Evolutionary conservation across 2,329 filamentous ascomycete species (phyloP).

Genomic region (Fusarium nurragi): DNA sequence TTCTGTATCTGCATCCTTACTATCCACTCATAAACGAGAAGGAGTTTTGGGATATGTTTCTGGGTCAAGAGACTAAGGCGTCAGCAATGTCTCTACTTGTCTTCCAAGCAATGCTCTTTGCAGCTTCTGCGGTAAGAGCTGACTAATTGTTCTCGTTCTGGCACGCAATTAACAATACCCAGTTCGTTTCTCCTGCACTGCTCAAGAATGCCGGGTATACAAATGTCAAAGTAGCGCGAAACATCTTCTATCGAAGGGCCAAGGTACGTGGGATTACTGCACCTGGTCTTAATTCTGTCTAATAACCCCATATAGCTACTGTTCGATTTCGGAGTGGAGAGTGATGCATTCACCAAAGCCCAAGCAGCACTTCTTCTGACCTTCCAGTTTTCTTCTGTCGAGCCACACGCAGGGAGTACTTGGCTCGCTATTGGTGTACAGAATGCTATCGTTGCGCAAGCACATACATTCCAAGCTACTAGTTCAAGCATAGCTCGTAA

Average conservation of each 20-base stretch:
- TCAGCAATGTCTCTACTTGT: slow-evolving; percentile 17
- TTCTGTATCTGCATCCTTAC: slow-evolving; percentile 28
- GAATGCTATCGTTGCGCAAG: slow-evolving; percentile 28
- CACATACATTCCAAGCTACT: slow-evolving; percentile 19
- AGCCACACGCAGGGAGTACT: slow-evolving; percentile 29
- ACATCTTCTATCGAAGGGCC: slow-evolving; percentile 30
- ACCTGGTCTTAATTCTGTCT: background rate
- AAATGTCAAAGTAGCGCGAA: slow-evolving; percentile 27
- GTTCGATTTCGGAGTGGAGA: slow-evolving; percentile 25
- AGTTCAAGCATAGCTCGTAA: background rate
- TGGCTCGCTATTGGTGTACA: slow-evolving; percentile 31
- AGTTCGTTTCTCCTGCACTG: slow-evolving; percentile 30
- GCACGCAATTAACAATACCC: background rate
- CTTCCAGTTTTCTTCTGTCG: slow-evolving; percentile 29
- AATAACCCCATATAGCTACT: background rate
- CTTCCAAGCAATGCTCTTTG: slow-evolving; percentile 28
- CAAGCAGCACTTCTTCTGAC: slow-evolving; percentile 29
- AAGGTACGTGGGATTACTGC: background rate
- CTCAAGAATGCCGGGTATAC: slow-evolving; percentile 32
- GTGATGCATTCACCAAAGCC: slow-evolving; percentile 20
- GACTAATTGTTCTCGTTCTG: rapidly evolving
- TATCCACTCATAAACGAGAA: slow-evolving; percentile 25
- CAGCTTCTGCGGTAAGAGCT: slow-evolving; percentile 21
- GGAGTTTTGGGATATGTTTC: slow-evolving; percentile 34
- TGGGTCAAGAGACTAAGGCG: background rate